Percentiles rank a stretch among this genome's conserved stretches.
Evolutionary conservation across 1,284 basidiomycete genomes (phyloP).

Genomic region (Cryptococcus sp.): DNA sequence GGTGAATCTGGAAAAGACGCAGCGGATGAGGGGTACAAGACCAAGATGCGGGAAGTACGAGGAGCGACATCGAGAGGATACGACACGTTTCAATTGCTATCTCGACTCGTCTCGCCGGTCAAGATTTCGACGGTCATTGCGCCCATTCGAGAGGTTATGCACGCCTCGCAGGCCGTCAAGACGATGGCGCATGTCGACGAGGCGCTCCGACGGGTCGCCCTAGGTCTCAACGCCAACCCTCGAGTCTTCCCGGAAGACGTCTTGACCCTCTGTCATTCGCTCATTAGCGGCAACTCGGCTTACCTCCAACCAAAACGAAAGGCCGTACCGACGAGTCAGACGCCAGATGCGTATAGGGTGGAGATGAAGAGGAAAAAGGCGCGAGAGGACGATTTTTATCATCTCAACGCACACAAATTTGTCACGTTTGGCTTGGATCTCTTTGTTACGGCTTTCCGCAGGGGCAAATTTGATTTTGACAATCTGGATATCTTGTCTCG

Average conservation of each 20-base stretch:
- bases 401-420: slow-evolving; percentile 76
- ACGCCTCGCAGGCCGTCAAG: slow-evolving; percentile 74
- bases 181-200: slow-evolving; percentile 85
- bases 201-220: slow-evolving; percentile 72
- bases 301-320: slow-evolving; percentile 53
- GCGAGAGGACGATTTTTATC: slow-evolving; percentile 63
- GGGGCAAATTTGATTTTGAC: slow-evolving; percentile 79
- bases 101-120: slow-evolving; percentile 65
- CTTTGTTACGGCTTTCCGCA: slow-evolving; percentile 78
- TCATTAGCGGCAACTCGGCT: slow-evolving; percentile 83
- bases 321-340: slow-evolving; percentile 34
- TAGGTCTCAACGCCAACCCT: slow-evolving; percentile 77
- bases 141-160: slow-evolving; percentile 80
- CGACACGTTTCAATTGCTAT: slow-evolving; percentile 77
- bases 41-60: slow-evolving; percentile 85
- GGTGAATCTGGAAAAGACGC: slow-evolving; percentile 90
- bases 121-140: slow-evolving; percentile 71
- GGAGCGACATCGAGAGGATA: slow-evolving; percentile 70
- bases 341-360: slow-evolving; percentile 61
- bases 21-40: slow-evolving; percentile 84
- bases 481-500: slow-evolving; percentile 66
- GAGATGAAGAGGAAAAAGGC: slow-evolving; percentile 66
- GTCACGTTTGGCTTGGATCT: slow-evolving; percentile 89
- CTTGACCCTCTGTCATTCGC: slow-evolving; percentile 77
- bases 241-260: slow-evolving; percentile 67